A percentile compares a stretch with the other conserved stretches of the same genome.
phyloP scores from a whole-genome alignment of 257 asterid species.

The Petunia secreta region DNA sequence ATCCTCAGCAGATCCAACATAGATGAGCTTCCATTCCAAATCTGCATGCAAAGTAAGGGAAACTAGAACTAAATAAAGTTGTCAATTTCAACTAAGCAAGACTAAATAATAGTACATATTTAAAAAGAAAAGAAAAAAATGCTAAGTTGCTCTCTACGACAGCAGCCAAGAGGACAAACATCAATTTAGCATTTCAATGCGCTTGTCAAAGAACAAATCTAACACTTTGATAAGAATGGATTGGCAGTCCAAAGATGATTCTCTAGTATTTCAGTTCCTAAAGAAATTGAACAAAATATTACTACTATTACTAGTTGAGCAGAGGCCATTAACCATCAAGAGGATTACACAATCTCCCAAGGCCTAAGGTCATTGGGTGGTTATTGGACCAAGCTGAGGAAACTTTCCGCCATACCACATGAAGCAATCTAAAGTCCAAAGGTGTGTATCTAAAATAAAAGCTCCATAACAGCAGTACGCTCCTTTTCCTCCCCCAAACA shows the following conservation, averaged over 20 bases:
- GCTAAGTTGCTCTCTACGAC: neutral
- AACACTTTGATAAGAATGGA: neutral
- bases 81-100: neutral
- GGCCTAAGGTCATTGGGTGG: neutral
- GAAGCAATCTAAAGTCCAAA: constrained; percentile 5
- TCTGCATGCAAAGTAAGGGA: constrained; percentile 49
- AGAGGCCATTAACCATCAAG: neutral
- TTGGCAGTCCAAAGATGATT: constrained; percentile 6
- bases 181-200: neutral
- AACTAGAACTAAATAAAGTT: neutral
- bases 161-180: neutral
- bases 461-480: neutral
- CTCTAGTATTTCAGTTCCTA: neutral
- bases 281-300: neutral
- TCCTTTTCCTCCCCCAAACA: neutral
- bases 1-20: constrained; percentile 99
- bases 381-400: neutral
- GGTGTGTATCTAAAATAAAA: neutral
- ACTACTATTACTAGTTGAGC: neutral
- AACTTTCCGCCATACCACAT: neutral
- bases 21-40: constrained; percentile 95
- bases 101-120: neutral
- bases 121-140: constrained; percentile 10
- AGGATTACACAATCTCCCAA: neutral
- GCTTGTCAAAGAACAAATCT: neutral